phyloP scores from a whole-genome alignment of 2,329 filamentous ascomycete genomes.

The Arachnomyces sp. region DNA sequence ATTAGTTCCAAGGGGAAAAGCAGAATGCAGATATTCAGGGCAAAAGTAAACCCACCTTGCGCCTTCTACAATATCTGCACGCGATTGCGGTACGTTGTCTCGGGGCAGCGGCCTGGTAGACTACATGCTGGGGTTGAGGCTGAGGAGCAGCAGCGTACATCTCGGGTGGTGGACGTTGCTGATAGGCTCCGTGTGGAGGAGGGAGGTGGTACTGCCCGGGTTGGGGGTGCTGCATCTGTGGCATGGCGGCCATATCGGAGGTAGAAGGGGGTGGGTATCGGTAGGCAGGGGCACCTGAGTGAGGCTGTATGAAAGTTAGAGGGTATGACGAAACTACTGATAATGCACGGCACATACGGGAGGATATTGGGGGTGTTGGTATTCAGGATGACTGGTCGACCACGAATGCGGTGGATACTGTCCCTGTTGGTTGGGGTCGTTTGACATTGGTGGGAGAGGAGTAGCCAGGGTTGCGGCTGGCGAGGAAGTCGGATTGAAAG shows the following conservation, averaged over 20 bases:
- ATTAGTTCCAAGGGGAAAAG: background rate
- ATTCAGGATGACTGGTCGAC: constrained; percentile 31
- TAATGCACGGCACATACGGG: too few species aligned
- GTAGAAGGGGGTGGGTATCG: constrained; percentile 26
- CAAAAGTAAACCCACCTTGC: constrained; percentile 35
- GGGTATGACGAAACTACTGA: constrained; percentile 25
- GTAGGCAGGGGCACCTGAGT: constrained; percentile 17
- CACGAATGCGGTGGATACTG: constrained; percentile 38
- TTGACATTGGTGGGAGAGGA: constrained; percentile 31
- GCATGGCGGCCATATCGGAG: constrained; percentile 35
- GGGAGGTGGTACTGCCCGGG: constrained; percentile 17
- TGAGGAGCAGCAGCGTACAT: constrained; percentile 30
- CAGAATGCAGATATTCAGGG: background rate
- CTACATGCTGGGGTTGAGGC: constrained; percentile 30
- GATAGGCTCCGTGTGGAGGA: constrained; percentile 32
- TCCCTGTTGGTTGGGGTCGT: constrained; percentile 37
- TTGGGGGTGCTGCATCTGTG: constrained; percentile 31
- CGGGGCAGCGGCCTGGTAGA: constrained; percentile 39
- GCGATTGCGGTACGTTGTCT: constrained; percentile 45
- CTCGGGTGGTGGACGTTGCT: constrained; percentile 29
- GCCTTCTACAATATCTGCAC: constrained; percentile 44
- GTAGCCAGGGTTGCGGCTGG: constrained; percentile 8
- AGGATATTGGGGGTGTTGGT: constrained; percentile 28
- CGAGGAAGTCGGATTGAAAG: background rate
- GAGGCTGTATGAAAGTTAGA: constrained; percentile 22